Evolutionary conservation across 768 basidiomycete species (phyloP), one percentile per base, ranked within the genome.

Genomic region (Mycena haematopus): DNA sequence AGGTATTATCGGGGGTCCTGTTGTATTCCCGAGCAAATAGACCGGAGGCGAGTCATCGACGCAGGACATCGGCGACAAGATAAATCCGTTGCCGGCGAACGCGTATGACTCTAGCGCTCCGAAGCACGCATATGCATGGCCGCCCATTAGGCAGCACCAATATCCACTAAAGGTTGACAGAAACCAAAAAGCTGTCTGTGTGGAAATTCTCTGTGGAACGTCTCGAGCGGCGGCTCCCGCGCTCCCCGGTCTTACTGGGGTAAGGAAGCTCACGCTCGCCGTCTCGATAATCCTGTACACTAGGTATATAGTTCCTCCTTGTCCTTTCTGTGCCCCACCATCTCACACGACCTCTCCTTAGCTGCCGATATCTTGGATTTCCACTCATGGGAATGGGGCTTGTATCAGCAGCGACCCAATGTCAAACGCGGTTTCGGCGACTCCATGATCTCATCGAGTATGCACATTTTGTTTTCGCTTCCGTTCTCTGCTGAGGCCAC

Each of bases 321-420:
- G 13, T 6, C n/a, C 46, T 3, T n/a, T 17, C 8, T 19, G 15
- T 9, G 1, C n/a, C 36, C 19, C 19, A 3, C 35, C 19, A 33
- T 44, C 46, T 54, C 9, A 54, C 27, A 21, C 19, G 22, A 47
- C 52, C 14, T 31, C 13, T 33, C 42, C n/a, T 19, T 10, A 53
- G 44, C 14, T 6, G 22, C 38, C 6, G 6, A 38, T 31, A 22
- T 29, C 6, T 6, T n/a, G 29, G 15, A 17, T 31, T 22, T 9
- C 2, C n/a, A n/a, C n/a, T n/a, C 24, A 61, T 61, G 60, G 46
- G 46, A 7, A 50, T 55, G 4, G 22, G 50, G 24, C 60, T 61
- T 24, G 46, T 21, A 29, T 51, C 47, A 14, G 38, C 13, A 31
- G 4, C 15, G 15, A 3, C 53, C 29, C 46, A 9, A 24, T 2